Evolutionary conservation across 225 moss, liverwort and hornwort species (phyloP), one percentile per base, ranked within the genome.

Genomic region (Bryum argenteum): DNA sequence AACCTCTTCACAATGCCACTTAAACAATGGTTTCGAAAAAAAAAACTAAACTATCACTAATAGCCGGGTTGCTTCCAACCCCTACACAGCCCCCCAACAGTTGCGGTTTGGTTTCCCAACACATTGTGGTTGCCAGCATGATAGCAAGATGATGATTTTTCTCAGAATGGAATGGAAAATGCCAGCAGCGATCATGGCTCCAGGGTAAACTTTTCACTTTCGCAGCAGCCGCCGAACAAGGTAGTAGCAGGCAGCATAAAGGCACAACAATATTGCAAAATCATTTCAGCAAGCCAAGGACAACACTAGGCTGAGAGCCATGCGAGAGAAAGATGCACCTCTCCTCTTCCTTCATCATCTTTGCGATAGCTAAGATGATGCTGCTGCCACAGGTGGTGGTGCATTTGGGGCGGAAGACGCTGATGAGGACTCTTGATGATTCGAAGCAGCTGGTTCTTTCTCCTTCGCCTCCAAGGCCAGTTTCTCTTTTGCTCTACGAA

Each of bases 401-500:
- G 71, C 23, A 60, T 47, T 71, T 19, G 68, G 37, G 59, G 67
- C 61, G 71, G 73, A 33, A 6, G 33, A 33, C 33, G 5, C 33
- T 33, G n/a, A 72, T 37, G 82, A 56, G 17, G 70, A 56, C 59
- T 75, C 85, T 74, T 90, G 90, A 40, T 70, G 74, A 48, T 33
- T 4, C 33, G 65, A 67, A 54, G 65, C 68, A 54, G 77, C 61
- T 56, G 75, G 70, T 64, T 91, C 90, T 64, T 88, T 89, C 57
- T 96, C 91, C 72, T 85, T 91, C 11, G 77, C 86, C 78, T 92
- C 94, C 79, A 81, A 83, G 33, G 89, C 89, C 28, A 94, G 67
- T 76, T 80, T 88, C 44, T 94, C 94, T 71, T 93, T 98, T 0
- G 91, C 92, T 81, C 80, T 83, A 42, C 82, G 89, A 68, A 98